Conservation (phyloP, 2,329 filamentous ascomycete species). For the Hymenoscyphus occultus region DNA sequence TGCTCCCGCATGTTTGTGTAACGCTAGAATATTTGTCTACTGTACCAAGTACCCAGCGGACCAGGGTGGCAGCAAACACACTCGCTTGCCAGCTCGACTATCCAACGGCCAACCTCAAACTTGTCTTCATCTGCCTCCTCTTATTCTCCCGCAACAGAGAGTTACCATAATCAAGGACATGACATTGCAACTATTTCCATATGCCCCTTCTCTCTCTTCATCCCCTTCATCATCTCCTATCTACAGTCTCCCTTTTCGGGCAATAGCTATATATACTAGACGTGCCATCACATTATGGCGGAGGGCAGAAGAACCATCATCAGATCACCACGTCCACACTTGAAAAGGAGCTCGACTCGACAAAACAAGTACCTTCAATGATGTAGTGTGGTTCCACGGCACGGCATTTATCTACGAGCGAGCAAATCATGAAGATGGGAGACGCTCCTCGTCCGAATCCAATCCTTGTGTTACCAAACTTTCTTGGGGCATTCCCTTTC, state of each 20-base stretch:
- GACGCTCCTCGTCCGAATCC: conserved; percentile 1
- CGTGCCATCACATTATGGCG: background rate
- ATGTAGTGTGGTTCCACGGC: conserved; percentile 10
- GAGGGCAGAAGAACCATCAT: background rate
- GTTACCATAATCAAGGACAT: too few relatives aligned
- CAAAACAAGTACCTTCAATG: conserved; percentile 5
- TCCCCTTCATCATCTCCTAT: background rate
- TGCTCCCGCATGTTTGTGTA: conserved; percentile 15
- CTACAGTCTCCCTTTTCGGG: background rate
- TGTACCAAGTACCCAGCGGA: background rate
- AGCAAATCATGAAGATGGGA: conserved; percentile 7
- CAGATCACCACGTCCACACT: background rate
- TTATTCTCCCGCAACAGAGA: background rate
- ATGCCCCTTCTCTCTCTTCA: background rate
- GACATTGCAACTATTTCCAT: background rate
- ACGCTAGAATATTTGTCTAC: background rate
- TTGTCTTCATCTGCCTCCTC: background rate
- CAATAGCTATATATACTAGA: background rate
- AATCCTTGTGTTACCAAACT: conserved; percentile 2
- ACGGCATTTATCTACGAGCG: background rate
- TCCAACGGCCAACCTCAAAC: background rate
- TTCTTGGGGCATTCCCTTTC: background rate
- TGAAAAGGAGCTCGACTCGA: background rate
- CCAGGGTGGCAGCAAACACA: conserved; percentile 4
- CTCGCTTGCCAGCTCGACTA: conserved; percentile 7